phyloP scores from a whole-genome alignment of 768 basidiomycete genomes.

The Lenzites betulinus region DNA sequence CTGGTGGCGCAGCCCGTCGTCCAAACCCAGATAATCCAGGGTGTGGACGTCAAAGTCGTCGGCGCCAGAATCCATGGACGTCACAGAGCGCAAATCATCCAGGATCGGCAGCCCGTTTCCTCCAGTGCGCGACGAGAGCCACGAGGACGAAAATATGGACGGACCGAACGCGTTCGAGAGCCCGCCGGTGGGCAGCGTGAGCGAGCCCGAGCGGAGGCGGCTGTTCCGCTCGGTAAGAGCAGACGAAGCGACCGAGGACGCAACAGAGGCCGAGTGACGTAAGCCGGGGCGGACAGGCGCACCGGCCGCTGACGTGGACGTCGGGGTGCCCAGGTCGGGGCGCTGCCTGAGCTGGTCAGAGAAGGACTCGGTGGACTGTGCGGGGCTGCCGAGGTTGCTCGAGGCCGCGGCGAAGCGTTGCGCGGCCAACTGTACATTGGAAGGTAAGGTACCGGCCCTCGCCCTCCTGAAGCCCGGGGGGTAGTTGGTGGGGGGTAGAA shows the following conservation, averaged over 20 bases:
- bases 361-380: slow-evolving; percentile 53
- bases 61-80: slow-evolving; percentile 74
- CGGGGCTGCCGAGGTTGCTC: slow-evolving; percentile 51
- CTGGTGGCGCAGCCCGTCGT: slow-evolving; percentile 73
- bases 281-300: slow-evolving; percentile 63
- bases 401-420: slow-evolving; percentile 77
- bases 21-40: slow-evolving; percentile 94
- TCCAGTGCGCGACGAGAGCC: slow-evolving; percentile 68
- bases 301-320: slow-evolving; percentile 37
- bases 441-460: slow-evolving; percentile 96
- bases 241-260: slow-evolving; percentile 55
- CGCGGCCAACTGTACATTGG: slow-evolving; percentile 87
- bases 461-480: slow-evolving; percentile 90
- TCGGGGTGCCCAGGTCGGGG: slow-evolving; percentile 39
- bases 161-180: slow-evolving; percentile 86
- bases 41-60: slow-evolving; percentile 94
- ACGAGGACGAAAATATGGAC: slow-evolving; percentile 87
- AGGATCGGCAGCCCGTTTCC: slow-evolving; percentile 63
- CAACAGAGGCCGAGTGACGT: slow-evolving; percentile 76
- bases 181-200: slow-evolving; percentile 76
- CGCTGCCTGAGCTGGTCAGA: slow-evolving; percentile 43
- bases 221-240: slow-evolving; percentile 67
- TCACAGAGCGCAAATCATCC: slow-evolving; percentile 81
- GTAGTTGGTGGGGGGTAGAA: slow-evolving; percentile 72
- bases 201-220: slow-evolving; percentile 88